Evolutionary conservation across 2,329 filamentous ascomycete genomes (phyloP), one percentile per base, ranked within the genome.

Genomic region (Trichoderma harzianum): DNA sequence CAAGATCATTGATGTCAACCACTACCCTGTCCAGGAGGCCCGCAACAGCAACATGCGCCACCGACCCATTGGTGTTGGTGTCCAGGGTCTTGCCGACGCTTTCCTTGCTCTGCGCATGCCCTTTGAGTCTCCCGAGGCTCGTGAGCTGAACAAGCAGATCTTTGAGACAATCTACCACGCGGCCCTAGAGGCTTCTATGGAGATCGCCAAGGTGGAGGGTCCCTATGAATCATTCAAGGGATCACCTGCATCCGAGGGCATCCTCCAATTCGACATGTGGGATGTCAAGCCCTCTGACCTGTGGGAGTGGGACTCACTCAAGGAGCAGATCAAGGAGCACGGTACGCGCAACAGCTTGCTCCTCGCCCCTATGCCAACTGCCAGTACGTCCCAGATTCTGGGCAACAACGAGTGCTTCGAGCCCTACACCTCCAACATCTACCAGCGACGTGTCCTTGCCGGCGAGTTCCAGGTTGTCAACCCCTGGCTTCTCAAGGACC

Each of bases 321-420:
- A 97, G 86, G 92, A 90, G 76, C 90, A 97, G 83, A 97, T 99
- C 81, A 94, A 95, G 80, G 89, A 97, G 85, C 89, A 97, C 77
- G 96, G 96, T 84, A 89, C 98, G 47, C 95, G 95, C 82, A 99
- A 99, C 91, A 97, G 93, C 81, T 85, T 99, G 78, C 89, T 99
- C 73, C 89, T 98, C 77, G 96, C 96, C 4, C 96, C 96, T 73
- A 99, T 99, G 96, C 96, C 96, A 30, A 99, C 96, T 79, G 96
- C 96, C 71, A 96, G 92, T 75, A 99, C 96, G 47, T 97, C 94
- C 73, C 96, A 99, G 86, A 99, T 99, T 80, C 88, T 99, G 77
- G 96, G 96, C 78, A 97, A 98, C 89, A 99, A 99, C 82, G 96
- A 99, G 85, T 99, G 96, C 88, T 99, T 99, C 82, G 96, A 99